Conservation (phyloP, 192 early-diverging fungal species). For the Backusella australiensis region DNA sequence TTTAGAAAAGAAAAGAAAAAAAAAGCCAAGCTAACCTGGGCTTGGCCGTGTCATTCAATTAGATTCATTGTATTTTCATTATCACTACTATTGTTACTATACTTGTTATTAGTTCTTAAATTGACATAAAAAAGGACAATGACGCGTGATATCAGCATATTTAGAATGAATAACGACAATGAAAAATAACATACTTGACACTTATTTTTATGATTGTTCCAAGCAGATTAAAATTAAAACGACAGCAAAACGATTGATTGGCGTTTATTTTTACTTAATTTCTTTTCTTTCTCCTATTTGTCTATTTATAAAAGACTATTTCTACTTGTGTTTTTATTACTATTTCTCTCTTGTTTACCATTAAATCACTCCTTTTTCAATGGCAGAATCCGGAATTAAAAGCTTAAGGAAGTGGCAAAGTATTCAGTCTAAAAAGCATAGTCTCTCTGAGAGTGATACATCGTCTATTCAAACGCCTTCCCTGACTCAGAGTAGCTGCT, state of each 20-base stretch:
- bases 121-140: not conserved
- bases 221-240: constrained; percentile 1
- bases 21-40: not conserved
- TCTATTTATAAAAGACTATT: not conserved
- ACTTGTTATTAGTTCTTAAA: not conserved
- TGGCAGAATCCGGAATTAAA: not conserved
- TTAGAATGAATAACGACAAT: not conserved
- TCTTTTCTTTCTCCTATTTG: constrained; percentile 1
- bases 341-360: not conserved
- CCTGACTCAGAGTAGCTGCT: not conserved
- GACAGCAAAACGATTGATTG: not conserved
- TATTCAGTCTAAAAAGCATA: not conserved
- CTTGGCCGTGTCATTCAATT: not conserved
- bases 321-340: not conserved
- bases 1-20: not conserved
- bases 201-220: not conserved
- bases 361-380: not conserved
- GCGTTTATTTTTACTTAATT: not conserved
- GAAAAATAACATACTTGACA: not conserved
- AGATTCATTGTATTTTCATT: not conserved
- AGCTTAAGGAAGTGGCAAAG: not conserved
- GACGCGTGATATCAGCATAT: not conserved
- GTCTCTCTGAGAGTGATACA: not conserved
- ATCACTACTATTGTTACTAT: not conserved
- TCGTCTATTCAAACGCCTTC: not conserved